These are phyloP conservation scores for Pseudogymnoascus destructans DNA, from an alignment of 2,329 filamentous ascomycete species.

Conservation along the genomic window DNA sequence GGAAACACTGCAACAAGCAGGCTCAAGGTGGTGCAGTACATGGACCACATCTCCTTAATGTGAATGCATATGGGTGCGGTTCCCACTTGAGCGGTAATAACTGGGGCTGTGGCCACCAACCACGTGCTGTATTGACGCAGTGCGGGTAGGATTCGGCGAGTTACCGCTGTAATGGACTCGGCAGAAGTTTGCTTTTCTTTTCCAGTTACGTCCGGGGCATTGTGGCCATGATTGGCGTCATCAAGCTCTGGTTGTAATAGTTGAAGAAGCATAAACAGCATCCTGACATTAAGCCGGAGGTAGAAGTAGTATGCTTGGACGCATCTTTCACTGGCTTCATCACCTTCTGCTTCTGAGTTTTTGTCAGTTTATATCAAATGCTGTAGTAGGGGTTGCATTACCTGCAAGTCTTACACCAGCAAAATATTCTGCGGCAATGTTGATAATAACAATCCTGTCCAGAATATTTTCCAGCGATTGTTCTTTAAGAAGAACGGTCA, in stretches of 20 bases:
- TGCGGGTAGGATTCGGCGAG: slow-evolving; percentile 48
- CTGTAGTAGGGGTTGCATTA: slow-evolving; percentile 25
- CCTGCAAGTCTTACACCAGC: slow-evolving; percentile 48
- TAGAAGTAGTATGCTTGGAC: slow-evolving; percentile 49
- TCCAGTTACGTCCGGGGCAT: slow-evolving; percentile 32
- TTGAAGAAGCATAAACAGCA: slow-evolving; percentile 59
- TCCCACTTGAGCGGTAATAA: slow-evolving; percentile 40
- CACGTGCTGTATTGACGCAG: slow-evolving; percentile 57
- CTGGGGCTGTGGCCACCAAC: slow-evolving; percentile 42
- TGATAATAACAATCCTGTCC: slow-evolving; percentile 71
- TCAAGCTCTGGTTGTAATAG: slow-evolving; percentile 54
- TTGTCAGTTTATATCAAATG: slow-evolving; percentile 9
- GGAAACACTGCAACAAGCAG: slow-evolving; percentile 46
- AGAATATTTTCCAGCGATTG: slow-evolving; percentile 51
- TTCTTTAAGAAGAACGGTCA: slow-evolving; percentile 60
- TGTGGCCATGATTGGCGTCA: slow-evolving; percentile 23
- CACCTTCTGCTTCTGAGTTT: slow-evolving; percentile 34
- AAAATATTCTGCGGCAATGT: slow-evolving; percentile 70
- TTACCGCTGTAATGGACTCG: slow-evolving; percentile 42
- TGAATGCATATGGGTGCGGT: slow-evolving; percentile 42
- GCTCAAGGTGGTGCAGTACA: slow-evolving; percentile 49
- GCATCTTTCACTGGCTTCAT: slow-evolving; percentile 20
- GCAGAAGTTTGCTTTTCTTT: slow-evolving; percentile 26
- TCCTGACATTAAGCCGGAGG: slow-evolving; percentile 65
- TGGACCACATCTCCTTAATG: slow-evolving; percentile 50